A percentile compares a stretch with the other conserved stretches of the same genome.
These are phyloP conservation scores for Exophiala phaeomuriformis DNA, from an alignment of 2,329 filamentous ascomycete species.

Conservation along the genomic window DNA sequence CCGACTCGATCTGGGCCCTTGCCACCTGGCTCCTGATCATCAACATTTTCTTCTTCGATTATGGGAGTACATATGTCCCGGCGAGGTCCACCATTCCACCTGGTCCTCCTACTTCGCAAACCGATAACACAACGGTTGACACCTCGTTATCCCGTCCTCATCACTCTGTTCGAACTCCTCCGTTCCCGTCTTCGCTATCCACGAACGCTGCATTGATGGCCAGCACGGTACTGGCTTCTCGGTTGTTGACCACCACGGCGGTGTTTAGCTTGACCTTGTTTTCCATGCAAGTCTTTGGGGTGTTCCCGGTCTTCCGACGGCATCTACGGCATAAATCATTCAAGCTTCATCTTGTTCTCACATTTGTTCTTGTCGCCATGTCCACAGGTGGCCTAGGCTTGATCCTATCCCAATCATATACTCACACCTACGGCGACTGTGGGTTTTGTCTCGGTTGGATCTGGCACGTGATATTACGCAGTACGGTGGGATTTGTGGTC, in stretches of 20 bases:
- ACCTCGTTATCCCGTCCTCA: slow-evolving; percentile 5
- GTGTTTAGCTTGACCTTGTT: slow-evolving; percentile 94
- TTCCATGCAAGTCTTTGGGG: slow-evolving; percentile 91
- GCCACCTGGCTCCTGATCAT: slow-evolving; percentile 87
- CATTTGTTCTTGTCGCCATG: slow-evolving; percentile 65
- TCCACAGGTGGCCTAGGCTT: slow-evolving; percentile 71
- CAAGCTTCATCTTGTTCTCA: slow-evolving; percentile 71
- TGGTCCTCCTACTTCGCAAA: neutral
- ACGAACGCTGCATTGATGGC: slow-evolving; percentile 97
- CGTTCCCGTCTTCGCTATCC: slow-evolving; percentile 60
- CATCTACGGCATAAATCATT: slow-evolving; percentile 77
- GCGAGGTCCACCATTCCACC: slow-evolving; percentile 5
- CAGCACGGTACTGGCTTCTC: slow-evolving; percentile 83
- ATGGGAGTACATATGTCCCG: slow-evolving; percentile 52
- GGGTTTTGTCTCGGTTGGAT: slow-evolving; percentile 42
- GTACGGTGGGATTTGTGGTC: slow-evolving; percentile 65
- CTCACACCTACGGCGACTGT: slow-evolving; percentile 27
- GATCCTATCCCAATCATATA: slow-evolving; percentile 45
- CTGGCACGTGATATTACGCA: slow-evolving; percentile 48
- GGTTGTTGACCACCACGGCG: slow-evolving; percentile 80
- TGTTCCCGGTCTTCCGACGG: slow-evolving; percentile 95
- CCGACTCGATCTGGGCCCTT: slow-evolving; percentile 95
- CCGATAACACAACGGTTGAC: slow-evolving; percentile 7
- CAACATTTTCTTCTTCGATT: slow-evolving; percentile 98
- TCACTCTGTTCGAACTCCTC: slow-evolving; percentile 29